Conservation (phyloP, 2,329 filamentous ascomycete genomes). For the Aspergillus pseudotamarii region DNA sequence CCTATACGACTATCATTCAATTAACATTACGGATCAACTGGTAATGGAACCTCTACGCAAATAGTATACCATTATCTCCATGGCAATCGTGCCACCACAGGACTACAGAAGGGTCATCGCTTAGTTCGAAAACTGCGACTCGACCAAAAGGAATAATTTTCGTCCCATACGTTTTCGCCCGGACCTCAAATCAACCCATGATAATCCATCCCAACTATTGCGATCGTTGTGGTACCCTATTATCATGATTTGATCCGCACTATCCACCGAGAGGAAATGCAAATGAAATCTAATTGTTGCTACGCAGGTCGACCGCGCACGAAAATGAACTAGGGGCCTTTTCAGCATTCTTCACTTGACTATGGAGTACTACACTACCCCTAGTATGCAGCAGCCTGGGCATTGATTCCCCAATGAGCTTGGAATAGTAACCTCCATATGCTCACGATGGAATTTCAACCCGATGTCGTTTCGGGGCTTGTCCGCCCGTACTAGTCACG, state of each 20-base stretch:
- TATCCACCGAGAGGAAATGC: background rate
- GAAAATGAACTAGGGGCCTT: background rate
- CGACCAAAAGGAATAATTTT: background rate
- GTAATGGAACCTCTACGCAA: background rate
- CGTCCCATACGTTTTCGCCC: background rate
- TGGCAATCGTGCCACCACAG: background rate
- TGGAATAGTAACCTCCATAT: background rate
- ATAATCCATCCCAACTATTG: background rate
- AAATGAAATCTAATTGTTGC: background rate
- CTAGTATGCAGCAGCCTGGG: constrained; percentile 1
- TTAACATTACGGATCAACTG: background rate
- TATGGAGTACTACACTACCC: background rate
- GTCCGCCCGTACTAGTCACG: background rate
- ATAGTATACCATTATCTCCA: background rate
- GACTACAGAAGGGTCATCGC: background rate
- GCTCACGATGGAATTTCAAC: background rate
- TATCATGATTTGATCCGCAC: too few species aligned
- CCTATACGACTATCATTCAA: background rate
- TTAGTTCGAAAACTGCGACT: background rate
- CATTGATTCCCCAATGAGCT: background rate
- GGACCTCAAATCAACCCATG: background rate
- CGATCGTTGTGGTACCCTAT: background rate
- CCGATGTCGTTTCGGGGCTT: background rate
- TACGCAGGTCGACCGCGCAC: background rate
- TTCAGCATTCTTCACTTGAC: background rate